A percentile compares a stretch with the other conserved stretches of the same genome.
Conservation (phyloP, 2,329 filamentous ascomycete species). For the Graphilbum fragrans region DNA sequence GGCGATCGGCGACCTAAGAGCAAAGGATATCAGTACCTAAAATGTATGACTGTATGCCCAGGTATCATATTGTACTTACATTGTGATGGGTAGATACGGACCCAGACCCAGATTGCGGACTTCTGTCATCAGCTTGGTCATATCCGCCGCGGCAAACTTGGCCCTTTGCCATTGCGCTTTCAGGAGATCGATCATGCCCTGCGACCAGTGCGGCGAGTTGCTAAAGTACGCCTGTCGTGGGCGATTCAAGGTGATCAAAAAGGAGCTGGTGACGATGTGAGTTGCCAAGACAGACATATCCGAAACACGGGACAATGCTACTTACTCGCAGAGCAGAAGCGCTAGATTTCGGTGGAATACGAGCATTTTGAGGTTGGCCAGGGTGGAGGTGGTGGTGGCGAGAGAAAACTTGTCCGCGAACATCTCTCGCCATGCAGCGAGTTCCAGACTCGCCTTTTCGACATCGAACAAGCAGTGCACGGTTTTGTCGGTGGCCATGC, state of each 20-base stretch:
- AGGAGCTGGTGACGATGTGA: background rate
- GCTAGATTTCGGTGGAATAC: slow-evolving; percentile 1
- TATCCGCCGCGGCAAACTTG: background rate
- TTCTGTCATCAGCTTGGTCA: background rate
- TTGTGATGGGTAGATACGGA: background rate
- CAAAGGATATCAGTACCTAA: too few species aligned
- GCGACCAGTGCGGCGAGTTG: background rate
- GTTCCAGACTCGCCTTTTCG: background rate
- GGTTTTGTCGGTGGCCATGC: background rate
- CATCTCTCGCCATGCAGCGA: background rate
- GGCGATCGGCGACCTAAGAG: background rate
- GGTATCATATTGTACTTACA: background rate
- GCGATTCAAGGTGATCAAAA: background rate
- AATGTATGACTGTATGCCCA: too few species aligned
- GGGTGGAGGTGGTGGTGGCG: background rate
- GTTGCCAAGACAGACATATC: background rate
- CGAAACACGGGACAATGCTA: background rate
- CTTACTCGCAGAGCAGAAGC: slow-evolving; percentile 1
- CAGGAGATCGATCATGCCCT: background rate
- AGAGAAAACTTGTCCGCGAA: background rate
- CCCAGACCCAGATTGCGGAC: background rate
- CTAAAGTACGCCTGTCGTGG: background rate
- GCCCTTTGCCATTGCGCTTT: slow-evolving; percentile 1
- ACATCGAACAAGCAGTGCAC: background rate
- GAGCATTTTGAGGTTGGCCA: slow-evolving; percentile 1